Percentiles rank a stretch among this genome's conserved stretches.
Evolutionary conservation across 768 basidiomycete species (phyloP).

Genomic region (Dioszegia aurantiaca): DNA sequence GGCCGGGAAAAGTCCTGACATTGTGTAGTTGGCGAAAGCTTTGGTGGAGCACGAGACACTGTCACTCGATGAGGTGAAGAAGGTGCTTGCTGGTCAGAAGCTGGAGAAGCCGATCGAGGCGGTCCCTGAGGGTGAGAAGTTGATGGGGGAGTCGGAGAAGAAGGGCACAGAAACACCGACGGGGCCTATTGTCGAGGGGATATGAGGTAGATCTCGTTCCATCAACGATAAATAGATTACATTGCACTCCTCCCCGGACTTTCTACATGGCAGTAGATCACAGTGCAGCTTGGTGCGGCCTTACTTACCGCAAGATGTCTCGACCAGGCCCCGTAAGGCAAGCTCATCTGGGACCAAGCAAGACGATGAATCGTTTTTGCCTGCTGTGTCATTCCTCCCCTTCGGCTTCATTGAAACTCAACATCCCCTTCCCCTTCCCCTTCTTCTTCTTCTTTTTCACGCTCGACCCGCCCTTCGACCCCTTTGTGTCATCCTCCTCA

Average conservation of each 20-base stretch:
- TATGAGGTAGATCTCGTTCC: conserved; percentile 19
- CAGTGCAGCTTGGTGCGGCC: too few species aligned
- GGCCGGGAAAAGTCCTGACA: background rate
- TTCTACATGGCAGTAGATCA: too few species aligned
- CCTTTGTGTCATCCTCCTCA: conserved; percentile 9
- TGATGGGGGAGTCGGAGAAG: conserved; percentile 30
- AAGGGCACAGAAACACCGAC: conserved; percentile 8
- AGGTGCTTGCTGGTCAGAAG: conserved; percentile 77
- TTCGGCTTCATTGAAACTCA: conserved; percentile 52
- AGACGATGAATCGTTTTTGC: background rate
- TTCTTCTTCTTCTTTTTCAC: conserved; percentile 51
- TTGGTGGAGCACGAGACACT: conserved; percentile 94
- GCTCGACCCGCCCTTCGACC: conserved; percentile 19
- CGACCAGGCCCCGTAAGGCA: too few species aligned
- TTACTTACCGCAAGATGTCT: too few species aligned
- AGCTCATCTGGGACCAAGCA: too few species aligned
- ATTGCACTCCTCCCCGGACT: too few species aligned
- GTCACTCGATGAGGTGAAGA: conserved; percentile 76
- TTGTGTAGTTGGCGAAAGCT: conserved; percentile 75
- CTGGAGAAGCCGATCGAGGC: conserved; percentile 28
- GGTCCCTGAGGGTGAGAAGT: conserved; percentile 27
- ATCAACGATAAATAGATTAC: background rate
- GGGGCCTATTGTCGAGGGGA: conserved; percentile 40
- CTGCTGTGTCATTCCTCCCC: conserved; percentile 28
- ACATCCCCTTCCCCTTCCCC: conserved; percentile 50